Base-by-base conservation (phyloP, 495 filamentous ascomycete species). In the Penicillium tannophilum region DNA sequence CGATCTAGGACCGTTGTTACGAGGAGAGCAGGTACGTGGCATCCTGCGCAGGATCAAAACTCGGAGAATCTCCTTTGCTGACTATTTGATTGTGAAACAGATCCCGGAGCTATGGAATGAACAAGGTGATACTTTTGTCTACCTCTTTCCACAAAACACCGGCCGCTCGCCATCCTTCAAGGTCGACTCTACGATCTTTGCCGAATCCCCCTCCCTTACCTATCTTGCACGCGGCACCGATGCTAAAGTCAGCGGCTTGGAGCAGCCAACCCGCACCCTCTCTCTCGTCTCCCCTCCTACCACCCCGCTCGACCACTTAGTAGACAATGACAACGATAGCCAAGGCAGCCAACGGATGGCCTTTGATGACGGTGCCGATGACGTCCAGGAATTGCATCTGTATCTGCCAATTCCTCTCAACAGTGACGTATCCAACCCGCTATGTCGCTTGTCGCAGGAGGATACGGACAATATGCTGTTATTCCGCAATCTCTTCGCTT, bases 61-160 rank as follows among this genome's bases (percentile, higher is more conserved):
- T 17, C 10, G 10, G 12, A 36, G 12, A 12, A 14, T 12, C 10
- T 36, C 9, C 12, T 3, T 36, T 41, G 16, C 39, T 41, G n/a
- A 41, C 39, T 4, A n/a, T 1, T 17, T 17, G 9, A 10, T 36
- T 12, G 10, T 14, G 6, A 12, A 36, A 16, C 4, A 93, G 89
- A 83, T 96, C 11, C 79, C 86, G 1, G 95, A 98, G 73, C 72
- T 98, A 30, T 98, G 95, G 95, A 88, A 92, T 62, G 89, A 94
- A 36, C 67, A 79, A 43, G 91, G 89, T 19, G 89, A 93, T 67
- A 88, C 91, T n/a, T 85, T 85, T 54, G 83, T 98, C 26, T 96
- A 94, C 65, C 76, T 98, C 8, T 90, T 90, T 64, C 84, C 91
- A 3, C 83, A 84, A 43, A 84, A 78, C 35, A 82, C 81, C 51